phyloP scores from a whole-genome alignment of 805 yeast species.

The Ogataea wickerhamii region DNA sequence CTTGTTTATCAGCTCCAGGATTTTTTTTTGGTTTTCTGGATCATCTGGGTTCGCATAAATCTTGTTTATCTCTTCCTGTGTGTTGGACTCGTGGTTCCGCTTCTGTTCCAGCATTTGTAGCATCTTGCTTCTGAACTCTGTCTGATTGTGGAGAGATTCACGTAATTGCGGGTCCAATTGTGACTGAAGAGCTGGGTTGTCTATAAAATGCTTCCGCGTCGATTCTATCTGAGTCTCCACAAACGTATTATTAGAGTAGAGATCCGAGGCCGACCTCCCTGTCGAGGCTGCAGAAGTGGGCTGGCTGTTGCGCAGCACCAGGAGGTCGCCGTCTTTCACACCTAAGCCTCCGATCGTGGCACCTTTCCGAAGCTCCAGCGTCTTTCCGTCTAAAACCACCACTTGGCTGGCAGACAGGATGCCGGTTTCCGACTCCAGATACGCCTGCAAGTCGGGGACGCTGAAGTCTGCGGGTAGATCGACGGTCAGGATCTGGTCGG shows the following conservation, averaged over 20 bases:
- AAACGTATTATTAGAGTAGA: slow-evolving; percentile 8
- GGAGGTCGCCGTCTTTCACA: slow-evolving; percentile 55
- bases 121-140: slow-evolving; percentile 31
- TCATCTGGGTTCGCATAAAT: slow-evolving; percentile 65
- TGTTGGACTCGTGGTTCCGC: slow-evolving; percentile 8
- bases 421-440: slow-evolving; percentile 65
- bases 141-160: slow-evolving; percentile 18
- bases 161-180: slow-evolving; percentile 27
- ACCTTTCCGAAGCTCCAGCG: slow-evolving; percentile 30
- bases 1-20: slow-evolving; percentile 64
- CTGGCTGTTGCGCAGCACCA: slow-evolving; percentile 37
- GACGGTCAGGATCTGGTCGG: slow-evolving; percentile 48
- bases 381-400: slow-evolving; percentile 45
- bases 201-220: slow-evolving; percentile 46
- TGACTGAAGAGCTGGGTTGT: slow-evolving; percentile 33
- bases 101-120: slow-evolving; percentile 31
- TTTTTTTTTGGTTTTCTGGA: slow-evolving; percentile 62
- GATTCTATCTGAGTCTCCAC: slow-evolving; percentile 40
- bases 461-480: slow-evolving; percentile 67
- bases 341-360: slow-evolving; percentile 45
- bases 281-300: slow-evolving; percentile 26
- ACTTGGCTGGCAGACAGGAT: slow-evolving; percentile 45
- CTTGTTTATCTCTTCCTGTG: slow-evolving; percentile 41
- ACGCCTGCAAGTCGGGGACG: slow-evolving; percentile 66
- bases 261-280: slow-evolving; percentile 11